Conservation (phyloP, 1,284 basidiomycete species). For the Coriolopsis trogii region DNA sequence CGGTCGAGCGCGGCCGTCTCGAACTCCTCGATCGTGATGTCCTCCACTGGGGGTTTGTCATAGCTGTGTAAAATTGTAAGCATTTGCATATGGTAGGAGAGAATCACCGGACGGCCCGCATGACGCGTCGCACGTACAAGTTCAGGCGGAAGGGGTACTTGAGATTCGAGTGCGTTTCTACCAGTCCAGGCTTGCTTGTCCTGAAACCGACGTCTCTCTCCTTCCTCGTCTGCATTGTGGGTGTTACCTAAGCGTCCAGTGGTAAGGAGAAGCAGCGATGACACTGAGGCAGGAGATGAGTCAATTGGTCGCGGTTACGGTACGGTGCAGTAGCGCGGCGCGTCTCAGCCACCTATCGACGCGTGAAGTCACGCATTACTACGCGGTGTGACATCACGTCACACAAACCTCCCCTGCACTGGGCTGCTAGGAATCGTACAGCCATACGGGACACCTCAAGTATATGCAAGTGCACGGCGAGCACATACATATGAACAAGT, state of each 20-base stretch:
- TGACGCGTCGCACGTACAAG: conserved; percentile 59
- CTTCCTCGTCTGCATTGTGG: background rate
- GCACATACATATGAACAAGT: conserved; percentile 23
- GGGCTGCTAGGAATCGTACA: background rate
- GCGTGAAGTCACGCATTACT: conserved; percentile 22
- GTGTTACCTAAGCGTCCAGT: too few relatives aligned
- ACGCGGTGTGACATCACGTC: conserved; percentile 4
- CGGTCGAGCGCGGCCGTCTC: conserved; percentile 91
- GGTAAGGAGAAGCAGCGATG: background rate
- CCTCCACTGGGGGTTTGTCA: conserved; percentile 81
- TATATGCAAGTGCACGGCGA: too few relatives aligned
- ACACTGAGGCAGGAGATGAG: background rate
- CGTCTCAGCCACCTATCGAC: conserved; percentile 11
- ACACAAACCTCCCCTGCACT: background rate
- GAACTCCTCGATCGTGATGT: conserved; percentile 96
- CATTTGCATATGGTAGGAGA: conserved; percentile 1
- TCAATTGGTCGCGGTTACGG: too few relatives aligned
- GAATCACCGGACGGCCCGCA: background rate
- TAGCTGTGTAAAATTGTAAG: conserved; percentile 61
- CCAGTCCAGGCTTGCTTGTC: conserved; percentile 9
- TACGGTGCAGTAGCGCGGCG: too few relatives aligned
- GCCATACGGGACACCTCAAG: too few relatives aligned
- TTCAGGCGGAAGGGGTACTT: conserved; percentile 77
- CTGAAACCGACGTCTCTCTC: background rate
- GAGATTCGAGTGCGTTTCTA: conserved; percentile 28